Conservation (phyloP, 352 stramenopile genomes). For the Phytophthora aleatoria region DNA sequence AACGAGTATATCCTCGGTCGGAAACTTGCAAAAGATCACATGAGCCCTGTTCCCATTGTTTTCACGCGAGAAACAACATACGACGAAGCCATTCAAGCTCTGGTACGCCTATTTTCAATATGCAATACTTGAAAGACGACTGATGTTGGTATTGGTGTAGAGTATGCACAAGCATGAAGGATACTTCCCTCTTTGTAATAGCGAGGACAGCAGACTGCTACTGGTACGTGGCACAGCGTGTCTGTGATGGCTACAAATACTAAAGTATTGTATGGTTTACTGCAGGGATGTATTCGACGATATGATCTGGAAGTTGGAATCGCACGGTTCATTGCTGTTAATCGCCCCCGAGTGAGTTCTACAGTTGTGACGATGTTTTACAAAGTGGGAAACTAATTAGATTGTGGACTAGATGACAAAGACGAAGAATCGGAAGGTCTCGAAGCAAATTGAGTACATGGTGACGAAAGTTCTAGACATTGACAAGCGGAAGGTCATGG, state of each 20-base stretch:
- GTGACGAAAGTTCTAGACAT: slow-evolving; percentile 70
- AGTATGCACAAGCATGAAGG: slow-evolving; percentile 71
- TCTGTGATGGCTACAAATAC: neutral
- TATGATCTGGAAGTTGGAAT: slow-evolving; percentile 80
- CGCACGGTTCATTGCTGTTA: slow-evolving; percentile 70
- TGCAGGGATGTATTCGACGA: slow-evolving; percentile 66
- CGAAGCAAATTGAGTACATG: slow-evolving; percentile 70
- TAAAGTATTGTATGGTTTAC: neutral
- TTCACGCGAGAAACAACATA: slow-evolving; percentile 85
- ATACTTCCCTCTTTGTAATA: slow-evolving; percentile 80
- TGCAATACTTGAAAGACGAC: neutral
- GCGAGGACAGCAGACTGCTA: slow-evolving; percentile 47
- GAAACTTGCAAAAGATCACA: slow-evolving; percentile 72
- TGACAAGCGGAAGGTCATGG: slow-evolving; percentile 67
- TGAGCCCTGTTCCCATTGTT: slow-evolving; percentile 54
- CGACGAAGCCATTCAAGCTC: slow-evolving; percentile 59
- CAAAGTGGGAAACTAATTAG: neutral
- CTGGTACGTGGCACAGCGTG: slow-evolving; percentile 36
- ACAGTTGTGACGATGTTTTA: neutral
- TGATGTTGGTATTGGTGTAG: slow-evolving; percentile 19
- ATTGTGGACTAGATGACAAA: slow-evolving; percentile 47
- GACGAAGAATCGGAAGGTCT: slow-evolving; percentile 48
- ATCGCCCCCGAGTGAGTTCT: slow-evolving; percentile 55
- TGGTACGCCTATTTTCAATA: slow-evolving; percentile 45
- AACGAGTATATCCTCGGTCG: slow-evolving; percentile 78